These are phyloP conservation scores for Capsicum pubescens DNA, from an alignment of 257 asterid species.

Conservation along the genomic window DNA sequence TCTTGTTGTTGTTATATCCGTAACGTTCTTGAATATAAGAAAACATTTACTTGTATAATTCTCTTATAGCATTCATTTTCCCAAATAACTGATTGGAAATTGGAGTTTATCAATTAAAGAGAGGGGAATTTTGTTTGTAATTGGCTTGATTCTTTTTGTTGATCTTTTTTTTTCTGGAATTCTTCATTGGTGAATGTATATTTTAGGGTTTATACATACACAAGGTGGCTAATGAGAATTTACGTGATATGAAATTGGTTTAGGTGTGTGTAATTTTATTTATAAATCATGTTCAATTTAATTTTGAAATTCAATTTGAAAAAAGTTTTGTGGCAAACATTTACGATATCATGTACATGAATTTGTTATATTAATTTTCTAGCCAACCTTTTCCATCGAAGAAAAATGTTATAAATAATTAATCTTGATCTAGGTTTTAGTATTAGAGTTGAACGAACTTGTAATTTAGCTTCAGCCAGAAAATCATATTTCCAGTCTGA, in stretches of 20 bases:
- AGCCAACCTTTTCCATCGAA: not conserved
- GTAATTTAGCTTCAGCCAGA: not conserved
- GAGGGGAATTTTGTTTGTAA: not conserved
- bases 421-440: not conserved
- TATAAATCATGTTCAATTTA: not conserved
- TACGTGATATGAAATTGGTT: not conserved
- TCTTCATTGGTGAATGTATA: not conserved
- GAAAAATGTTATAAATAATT: not conserved
- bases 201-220: not conserved
- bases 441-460: not conserved
- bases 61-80: too few species aligned
- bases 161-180: not conserved
- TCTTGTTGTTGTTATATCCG: too few species aligned
- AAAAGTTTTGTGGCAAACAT: not conserved
- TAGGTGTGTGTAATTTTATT: not conserved
- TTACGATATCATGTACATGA: not conserved
- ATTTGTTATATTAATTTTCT: not conserved
- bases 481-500: not conserved
- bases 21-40: not conserved
- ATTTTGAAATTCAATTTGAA: not conserved
- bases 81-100: not conserved
- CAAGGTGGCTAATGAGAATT: not conserved
- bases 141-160: not conserved
- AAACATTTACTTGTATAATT: not conserved
- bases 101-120: not conserved